These are phyloP conservation scores for Malania oleifera DNA, from an alignment of 164 flowering plant species.

Conservation along the genomic window DNA sequence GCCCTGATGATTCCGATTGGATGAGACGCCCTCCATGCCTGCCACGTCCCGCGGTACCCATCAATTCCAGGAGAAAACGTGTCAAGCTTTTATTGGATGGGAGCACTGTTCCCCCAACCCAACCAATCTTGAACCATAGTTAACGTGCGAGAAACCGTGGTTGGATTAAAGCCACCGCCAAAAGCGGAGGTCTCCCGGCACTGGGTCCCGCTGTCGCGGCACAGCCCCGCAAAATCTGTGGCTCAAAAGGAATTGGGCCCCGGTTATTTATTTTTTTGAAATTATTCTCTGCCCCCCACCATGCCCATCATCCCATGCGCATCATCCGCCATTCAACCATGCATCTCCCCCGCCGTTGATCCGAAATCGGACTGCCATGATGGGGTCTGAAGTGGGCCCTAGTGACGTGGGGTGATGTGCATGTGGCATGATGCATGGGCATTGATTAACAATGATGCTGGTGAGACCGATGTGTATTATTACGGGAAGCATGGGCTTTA, in stretches of 20 bases:
- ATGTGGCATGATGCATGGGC: no score
- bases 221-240: constrained; percentile 25
- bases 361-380: not conserved
- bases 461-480: not conserved
- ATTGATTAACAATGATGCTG: not conserved
- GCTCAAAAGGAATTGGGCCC: not conserved
- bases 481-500: not conserved
- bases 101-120: no score
- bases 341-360: not conserved
- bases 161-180: not conserved
- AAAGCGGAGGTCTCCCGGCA: constrained; percentile 29
- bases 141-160: not conserved
- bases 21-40: no score
- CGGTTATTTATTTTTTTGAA: not conserved
- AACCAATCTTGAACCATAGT: no score
- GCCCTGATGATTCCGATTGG: no score
- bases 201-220: constrained; percentile 33
- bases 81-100: no score
- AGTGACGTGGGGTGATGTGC: not conserved
- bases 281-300: no score
- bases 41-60: no score
- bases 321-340: no score
- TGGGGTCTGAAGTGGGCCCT: not conserved
- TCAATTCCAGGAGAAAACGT: no score
- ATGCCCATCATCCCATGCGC: no score